These are phyloP conservation scores for Ambrosia hybrid DNA, from an alignment of 140 eudicot species.

Conservation along the genomic window DNA sequence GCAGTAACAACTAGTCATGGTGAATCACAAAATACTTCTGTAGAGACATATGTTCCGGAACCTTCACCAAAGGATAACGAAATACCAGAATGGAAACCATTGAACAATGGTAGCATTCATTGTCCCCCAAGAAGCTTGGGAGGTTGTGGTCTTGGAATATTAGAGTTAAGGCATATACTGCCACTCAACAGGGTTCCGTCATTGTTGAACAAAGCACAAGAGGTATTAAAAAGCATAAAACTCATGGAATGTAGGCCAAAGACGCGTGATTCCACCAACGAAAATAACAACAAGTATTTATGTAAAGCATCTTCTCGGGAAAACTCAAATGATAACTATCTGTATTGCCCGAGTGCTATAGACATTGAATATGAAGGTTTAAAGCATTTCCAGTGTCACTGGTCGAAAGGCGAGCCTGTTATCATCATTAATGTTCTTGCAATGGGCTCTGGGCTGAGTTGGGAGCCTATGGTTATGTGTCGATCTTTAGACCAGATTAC, in stretches of 20 bases:
- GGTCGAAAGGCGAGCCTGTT: conserved; percentile 23
- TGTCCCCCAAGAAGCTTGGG: conserved; percentile 35
- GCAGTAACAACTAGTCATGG: too few relatives aligned
- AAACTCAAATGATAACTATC: conserved; percentile 32
- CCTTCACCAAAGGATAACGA: background rate
- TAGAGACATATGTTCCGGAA: background rate
- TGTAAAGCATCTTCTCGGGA: conserved; percentile 41
- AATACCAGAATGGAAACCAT: conserved; percentile 34
- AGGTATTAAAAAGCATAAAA: conserved; percentile 11
- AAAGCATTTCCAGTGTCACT: conserved; percentile 52
- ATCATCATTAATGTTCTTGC: conserved; percentile 47
- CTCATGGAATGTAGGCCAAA: background rate
- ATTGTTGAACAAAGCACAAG: conserved; percentile 27
- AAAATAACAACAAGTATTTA: conserved; percentile 4
- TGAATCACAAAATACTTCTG: too few relatives aligned
- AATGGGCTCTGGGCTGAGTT: conserved; percentile 44
- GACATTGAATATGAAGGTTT: conserved; percentile 32
- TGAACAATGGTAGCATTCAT: conserved; percentile 35
- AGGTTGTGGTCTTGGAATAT: conserved; percentile 33
- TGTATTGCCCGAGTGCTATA: conserved; percentile 37
- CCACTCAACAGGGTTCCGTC: conserved; percentile 23
- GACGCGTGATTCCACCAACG: background rate
- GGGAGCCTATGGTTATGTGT: conserved; percentile 78
- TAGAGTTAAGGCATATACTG: conserved; percentile 25
- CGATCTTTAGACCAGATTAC: conserved; percentile 45